Evolutionary conservation across 2,329 filamentous ascomycete species (phyloP), one percentile per base, ranked within the genome.

Genomic region (Zalaria sp.): DNA sequence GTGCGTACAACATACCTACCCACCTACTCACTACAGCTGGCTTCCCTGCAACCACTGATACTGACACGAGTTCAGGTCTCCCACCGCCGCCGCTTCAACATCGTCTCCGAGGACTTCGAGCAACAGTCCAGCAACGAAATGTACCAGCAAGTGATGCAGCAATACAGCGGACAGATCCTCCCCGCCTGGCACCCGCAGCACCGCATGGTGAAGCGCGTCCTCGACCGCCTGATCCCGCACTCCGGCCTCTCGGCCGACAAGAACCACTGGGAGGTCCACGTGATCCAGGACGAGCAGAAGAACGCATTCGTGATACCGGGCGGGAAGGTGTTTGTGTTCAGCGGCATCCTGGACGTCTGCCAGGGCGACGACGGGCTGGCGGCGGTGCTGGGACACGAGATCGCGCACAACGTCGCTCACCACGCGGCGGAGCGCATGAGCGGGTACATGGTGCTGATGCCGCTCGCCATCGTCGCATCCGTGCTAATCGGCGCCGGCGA

Each of bases 301-400:
- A 89, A 89, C 52, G 83, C 83, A 0, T 86, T 88, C 53, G 82
- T 89, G 1, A 69, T 86, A 4, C 83, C 83, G 0, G 82, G 59
- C 4, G 82, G 83, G 25, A 86, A 87, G 52, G 82, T 89, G 1
- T 88, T 88, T 55, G 82, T 89, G 2, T 81, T 77, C 54, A 80
- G 75, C 47, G 83, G 83, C 32, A 77, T 89, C 28, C 59, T 88
- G 41, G 69, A 71, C n/a, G 63, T 85, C 25, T 81, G 79, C 45
- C 56, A 68, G 40, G 77, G 67, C 51, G 81, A 86, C 43, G 73
- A 81, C 54, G 79, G 77, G 3, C 66, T 89, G 26, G 83, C 83
- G 4, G 76, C 83, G 1, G 81, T 89, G 3, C 66, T 89, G 9
- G 81, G 81, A 9, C 83, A 88, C 59, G 83, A 88, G 63, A 83